Evolutionary conservation across 805 yeast species (phyloP).

Genomic region (Komagataella phaffii): DNA sequence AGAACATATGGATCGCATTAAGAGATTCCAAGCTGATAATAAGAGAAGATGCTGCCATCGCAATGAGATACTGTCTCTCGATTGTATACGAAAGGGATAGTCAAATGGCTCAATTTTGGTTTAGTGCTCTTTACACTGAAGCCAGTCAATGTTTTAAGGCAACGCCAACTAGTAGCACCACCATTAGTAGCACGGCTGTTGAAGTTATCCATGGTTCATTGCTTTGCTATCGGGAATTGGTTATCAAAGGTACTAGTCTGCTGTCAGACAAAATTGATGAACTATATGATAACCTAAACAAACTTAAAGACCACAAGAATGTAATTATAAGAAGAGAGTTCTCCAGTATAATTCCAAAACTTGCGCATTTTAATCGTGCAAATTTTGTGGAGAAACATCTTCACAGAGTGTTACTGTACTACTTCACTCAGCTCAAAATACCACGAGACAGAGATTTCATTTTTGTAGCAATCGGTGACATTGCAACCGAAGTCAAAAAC

Average conservation of each 20-base stretch:
- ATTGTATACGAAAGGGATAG: conserved; percentile 73
- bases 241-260: conserved; percentile 59
- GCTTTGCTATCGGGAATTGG: conserved; percentile 67
- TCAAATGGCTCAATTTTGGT: conserved; percentile 62
- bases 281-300: conserved; percentile 61
- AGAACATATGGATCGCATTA: conserved; percentile 78
- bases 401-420: conserved; percentile 66
- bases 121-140: conserved; percentile 35
- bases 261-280: conserved; percentile 61
- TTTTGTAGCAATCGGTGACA: conserved; percentile 71
- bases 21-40: conserved; percentile 66
- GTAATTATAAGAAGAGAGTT: conserved; percentile 71
- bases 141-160: conserved; percentile 16
- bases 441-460: conserved; percentile 61
- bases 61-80: conserved; percentile 63
- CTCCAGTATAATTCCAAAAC: conserved; percentile 67
- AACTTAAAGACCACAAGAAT: conserved; percentile 67
- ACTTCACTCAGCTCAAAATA: conserved; percentile 65
- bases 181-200: conserved; percentile 15
- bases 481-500: conserved; percentile 67
- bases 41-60: conserved; percentile 73
- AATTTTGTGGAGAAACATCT: conserved; percentile 70
- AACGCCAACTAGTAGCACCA: background rate
- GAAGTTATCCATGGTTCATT: conserved; percentile 84
- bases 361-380: conserved; percentile 67